Evolutionary conservation across 2,329 filamentous ascomycete species (phyloP).

Genomic region (Pseudogymnoascus sp.): DNA sequence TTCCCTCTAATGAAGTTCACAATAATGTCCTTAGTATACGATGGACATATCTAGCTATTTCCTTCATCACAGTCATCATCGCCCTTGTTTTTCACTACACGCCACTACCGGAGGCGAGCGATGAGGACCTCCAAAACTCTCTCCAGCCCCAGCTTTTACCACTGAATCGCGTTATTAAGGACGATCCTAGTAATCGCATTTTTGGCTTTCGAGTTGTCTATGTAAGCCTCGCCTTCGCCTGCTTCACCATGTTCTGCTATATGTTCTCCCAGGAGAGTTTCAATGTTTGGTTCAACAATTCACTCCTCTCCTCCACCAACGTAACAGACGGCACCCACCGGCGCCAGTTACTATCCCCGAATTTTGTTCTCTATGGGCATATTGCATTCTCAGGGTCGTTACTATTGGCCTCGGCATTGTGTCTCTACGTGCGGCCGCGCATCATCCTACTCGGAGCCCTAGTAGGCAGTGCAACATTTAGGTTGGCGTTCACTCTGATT

Average conservation of each 20-base stretch:
- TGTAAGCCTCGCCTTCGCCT: slow-evolving; percentile 57
- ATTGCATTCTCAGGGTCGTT: slow-evolving; percentile 51
- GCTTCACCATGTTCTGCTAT: slow-evolving; percentile 72
- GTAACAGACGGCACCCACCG: slow-evolving; percentile 27
- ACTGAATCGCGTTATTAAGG: slow-evolving; percentile 66
- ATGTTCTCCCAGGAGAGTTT: slow-evolving; percentile 65
- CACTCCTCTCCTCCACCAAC: slow-evolving; percentile 34
- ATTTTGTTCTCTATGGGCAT: slow-evolving; percentile 35
- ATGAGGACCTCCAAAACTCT: slow-evolving; percentile 30
- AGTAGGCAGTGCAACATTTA: slow-evolving; percentile 43
- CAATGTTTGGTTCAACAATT: slow-evolving; percentile 55
- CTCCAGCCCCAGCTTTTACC: slow-evolving; percentile 59
- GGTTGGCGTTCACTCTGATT: slow-evolving; percentile 35
- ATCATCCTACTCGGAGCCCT: slow-evolving; percentile 59
- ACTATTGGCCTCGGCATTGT: slow-evolving; percentile 62
- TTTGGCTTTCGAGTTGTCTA: slow-evolving; percentile 44
- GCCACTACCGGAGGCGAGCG: slow-evolving; percentile 52
- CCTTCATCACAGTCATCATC: slow-evolving; percentile 61
- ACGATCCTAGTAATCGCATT: slow-evolving; percentile 60
- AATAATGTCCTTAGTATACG: slow-evolving; percentile 62
- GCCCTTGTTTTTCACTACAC: slow-evolving; percentile 60
- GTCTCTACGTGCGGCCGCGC: slow-evolving; percentile 57
- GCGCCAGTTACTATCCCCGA: slow-evolving; percentile 31
- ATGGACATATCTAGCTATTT: slow-evolving; percentile 73
- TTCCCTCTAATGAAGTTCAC: slow-evolving; percentile 30